Conservation (phyloP, 805 yeast genomes). For the Sporopachydermia lactativora region DNA sequence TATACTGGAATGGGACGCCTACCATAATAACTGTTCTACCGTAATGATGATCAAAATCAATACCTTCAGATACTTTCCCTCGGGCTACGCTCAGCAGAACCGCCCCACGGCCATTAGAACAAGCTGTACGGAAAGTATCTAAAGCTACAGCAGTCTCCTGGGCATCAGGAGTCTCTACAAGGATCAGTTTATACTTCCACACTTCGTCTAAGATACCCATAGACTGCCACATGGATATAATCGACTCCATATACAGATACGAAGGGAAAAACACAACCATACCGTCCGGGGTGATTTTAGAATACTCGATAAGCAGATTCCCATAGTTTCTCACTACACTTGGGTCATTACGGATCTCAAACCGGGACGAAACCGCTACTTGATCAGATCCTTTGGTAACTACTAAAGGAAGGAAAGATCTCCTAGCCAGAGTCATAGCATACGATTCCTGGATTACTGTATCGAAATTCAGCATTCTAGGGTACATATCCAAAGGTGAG, state of each 20-base stretch:
- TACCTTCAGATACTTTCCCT: constrained; percentile 97
- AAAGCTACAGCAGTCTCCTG: constrained; percentile 94
- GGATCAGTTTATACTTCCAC: constrained; percentile 89
- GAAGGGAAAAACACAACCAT: constrained; percentile 96
- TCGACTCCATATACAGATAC: constrained; percentile 94
- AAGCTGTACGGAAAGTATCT: constrained; percentile 92
- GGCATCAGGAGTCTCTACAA: constrained; percentile 98
- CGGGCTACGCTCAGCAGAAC: constrained; percentile 93
- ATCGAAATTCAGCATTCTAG: constrained; percentile 86
- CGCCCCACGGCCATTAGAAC: constrained; percentile 96
- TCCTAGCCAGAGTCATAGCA: constrained; percentile 85
- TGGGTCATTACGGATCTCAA: constrained; percentile 95
- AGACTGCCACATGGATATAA: constrained; percentile 96
- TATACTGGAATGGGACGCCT: constrained; percentile 98
- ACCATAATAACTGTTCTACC: constrained; percentile 97
- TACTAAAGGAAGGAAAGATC: constrained; percentile 89
- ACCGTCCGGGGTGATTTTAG: constrained; percentile 96
- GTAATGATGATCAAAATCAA: constrained; percentile 97
- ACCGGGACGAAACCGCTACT: constrained; percentile 90
- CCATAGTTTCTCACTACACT: constrained; percentile 97
- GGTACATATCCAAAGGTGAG: constrained; percentile 97
- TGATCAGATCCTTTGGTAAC: constrained; percentile 98
- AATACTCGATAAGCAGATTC: constrained; percentile 75
- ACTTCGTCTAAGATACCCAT: constrained; percentile 98
- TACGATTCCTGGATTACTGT: constrained; percentile 92